These are phyloP conservation scores for Pseudognaphalium luteoalbum DNA, from an alignment of 129 eudicot species.

Conservation along the genomic window DNA sequence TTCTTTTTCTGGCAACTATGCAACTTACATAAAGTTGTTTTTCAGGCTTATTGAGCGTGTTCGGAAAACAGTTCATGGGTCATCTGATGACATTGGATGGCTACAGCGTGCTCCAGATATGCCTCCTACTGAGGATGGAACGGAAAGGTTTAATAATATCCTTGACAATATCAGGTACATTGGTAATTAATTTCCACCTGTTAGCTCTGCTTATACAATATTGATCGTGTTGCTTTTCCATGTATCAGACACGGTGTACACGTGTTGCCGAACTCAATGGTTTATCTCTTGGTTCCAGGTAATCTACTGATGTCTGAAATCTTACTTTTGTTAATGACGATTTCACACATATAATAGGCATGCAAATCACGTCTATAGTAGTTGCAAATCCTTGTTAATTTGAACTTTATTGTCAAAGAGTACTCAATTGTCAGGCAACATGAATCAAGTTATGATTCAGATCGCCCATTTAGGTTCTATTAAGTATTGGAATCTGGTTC, in stretches of 20 bases:
- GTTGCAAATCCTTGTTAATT: slow-evolving; percentile 4
- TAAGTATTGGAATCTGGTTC: background rate
- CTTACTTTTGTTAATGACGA: background rate
- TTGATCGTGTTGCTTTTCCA: slow-evolving; percentile 25
- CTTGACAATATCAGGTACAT: slow-evolving; percentile 80
- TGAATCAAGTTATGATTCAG: background rate
- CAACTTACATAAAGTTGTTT: slow-evolving; percentile 23
- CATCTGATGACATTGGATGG: slow-evolving; percentile 99
- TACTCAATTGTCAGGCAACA: background rate
- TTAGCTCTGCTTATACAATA: slow-evolving; percentile 3
- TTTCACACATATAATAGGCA: background rate
- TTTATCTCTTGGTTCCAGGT: slow-evolving; percentile 84
- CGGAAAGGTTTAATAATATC: slow-evolving; percentile 78
- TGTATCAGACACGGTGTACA: slow-evolving; percentile 90
- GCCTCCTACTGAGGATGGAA: slow-evolving; percentile 97
- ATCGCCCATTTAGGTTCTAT: background rate
- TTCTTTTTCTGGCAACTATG: background rate
- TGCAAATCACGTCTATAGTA: background rate
- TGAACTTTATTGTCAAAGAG: background rate
- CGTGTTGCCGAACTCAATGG: slow-evolving; percentile 74
- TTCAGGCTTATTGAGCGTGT: slow-evolving; percentile 81
- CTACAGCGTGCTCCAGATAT: slow-evolving; percentile 71
- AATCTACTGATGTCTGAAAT: slow-evolving; percentile 3
- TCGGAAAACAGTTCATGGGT: slow-evolving; percentile 91
- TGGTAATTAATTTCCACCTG: background rate